These are phyloP conservation scores for Parachaetomium inaequale DNA, from an alignment of 495 filamentous ascomycete species.

Conservation along the genomic window DNA sequence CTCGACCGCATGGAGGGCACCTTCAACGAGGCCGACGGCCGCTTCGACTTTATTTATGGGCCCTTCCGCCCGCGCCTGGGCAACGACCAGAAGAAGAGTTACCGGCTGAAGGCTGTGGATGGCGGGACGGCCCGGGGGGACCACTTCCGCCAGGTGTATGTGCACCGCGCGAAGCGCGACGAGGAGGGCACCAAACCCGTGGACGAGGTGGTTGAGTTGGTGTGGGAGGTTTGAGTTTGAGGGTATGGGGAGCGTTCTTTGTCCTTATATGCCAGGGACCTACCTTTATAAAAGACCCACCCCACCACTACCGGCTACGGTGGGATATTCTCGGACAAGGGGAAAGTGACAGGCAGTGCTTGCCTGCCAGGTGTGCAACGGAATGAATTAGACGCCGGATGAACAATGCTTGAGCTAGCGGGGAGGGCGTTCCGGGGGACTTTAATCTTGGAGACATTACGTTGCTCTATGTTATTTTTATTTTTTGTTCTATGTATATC, in stretches of 20 bases:
- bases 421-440: background rate
- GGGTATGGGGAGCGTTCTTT: background rate
- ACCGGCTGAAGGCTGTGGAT: constrained; percentile 22
- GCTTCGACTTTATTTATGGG: constrained; percentile 52
- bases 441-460: background rate
- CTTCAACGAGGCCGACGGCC: constrained; percentile 39
- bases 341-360: too few species aligned
- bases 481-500: background rate
- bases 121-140: background rate
- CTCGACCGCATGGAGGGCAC: constrained; percentile 59
- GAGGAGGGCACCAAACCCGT: constrained; percentile 7
- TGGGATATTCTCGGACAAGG: too few species aligned
- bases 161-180: constrained; percentile 17
- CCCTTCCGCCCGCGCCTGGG: constrained; percentile 40
- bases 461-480: background rate
- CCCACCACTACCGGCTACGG: too few species aligned
- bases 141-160: constrained; percentile 30
- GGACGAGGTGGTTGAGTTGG: constrained; percentile 36
- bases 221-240: constrained; percentile 31
- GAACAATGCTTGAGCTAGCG: too few species aligned
- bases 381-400: too few species aligned
- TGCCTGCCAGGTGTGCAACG: too few species aligned
- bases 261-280: too few species aligned
- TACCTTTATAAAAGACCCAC: too few species aligned
- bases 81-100: constrained; percentile 37